These are phyloP conservation scores for Eutypa lata DNA, from an alignment of 2,329 filamentous ascomycete genomes.

Conservation along the genomic window DNA sequence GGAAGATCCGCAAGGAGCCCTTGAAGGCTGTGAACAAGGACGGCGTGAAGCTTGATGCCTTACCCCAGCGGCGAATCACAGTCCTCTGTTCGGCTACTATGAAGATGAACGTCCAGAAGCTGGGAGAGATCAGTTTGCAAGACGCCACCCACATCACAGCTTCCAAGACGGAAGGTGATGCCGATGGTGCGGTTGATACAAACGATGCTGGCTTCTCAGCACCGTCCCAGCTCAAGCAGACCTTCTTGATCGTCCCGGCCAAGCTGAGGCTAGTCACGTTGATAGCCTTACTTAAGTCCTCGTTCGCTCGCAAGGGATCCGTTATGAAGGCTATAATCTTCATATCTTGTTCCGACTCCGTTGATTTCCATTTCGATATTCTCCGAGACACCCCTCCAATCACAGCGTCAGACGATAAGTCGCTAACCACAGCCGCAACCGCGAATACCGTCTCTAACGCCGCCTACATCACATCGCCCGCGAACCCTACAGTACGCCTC, in stretches of 20 bases:
- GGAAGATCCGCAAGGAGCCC: constrained; percentile 66
- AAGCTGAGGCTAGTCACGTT: constrained; percentile 90
- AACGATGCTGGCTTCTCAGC: constrained; percentile 67
- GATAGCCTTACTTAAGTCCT: constrained; percentile 76
- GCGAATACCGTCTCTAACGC: constrained; percentile 71
- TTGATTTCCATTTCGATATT: constrained; percentile 92
- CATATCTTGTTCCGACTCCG: constrained; percentile 93
- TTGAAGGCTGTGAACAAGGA: constrained; percentile 59
- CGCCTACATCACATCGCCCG: constrained; percentile 68
- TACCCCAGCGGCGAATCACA: constrained; percentile 77
- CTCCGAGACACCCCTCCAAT: constrained; percentile 48
- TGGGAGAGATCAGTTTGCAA: constrained; percentile 92
- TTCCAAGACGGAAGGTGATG: constrained; percentile 48
- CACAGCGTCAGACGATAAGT: constrained; percentile 20
- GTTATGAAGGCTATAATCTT: constrained; percentile 98
- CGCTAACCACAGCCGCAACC: constrained; percentile 44
- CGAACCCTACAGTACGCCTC: constrained; percentile 70
- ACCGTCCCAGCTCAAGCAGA: constrained; percentile 90
- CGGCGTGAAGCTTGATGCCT: constrained; percentile 54
- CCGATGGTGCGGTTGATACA: constrained; percentile 41
- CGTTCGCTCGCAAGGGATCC: constrained; percentile 83
- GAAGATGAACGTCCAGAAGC: constrained; percentile 93
- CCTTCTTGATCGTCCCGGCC: constrained; percentile 80
- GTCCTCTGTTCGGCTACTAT: constrained; percentile 94
- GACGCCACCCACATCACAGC: constrained; percentile 86